A percentile compares a stretch with the other conserved stretches of the same genome.
Conservation (phyloP, 345 rosid genomes). For the Psidium guajava region DNA sequence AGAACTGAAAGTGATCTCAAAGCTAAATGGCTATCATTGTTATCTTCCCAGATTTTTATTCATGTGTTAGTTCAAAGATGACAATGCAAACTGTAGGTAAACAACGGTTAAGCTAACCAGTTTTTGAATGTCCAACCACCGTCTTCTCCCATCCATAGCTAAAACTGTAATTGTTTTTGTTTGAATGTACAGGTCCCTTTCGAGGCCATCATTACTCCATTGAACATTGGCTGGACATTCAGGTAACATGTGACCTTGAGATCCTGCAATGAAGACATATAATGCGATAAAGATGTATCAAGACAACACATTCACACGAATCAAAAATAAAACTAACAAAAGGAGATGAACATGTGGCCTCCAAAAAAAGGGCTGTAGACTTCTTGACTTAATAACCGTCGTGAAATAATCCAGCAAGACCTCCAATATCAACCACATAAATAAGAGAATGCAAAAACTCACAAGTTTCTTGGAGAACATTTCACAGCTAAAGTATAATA, state of each 20-base stretch:
- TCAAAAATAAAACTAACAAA: not conserved
- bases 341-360: not conserved
- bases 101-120: constrained; percentile 39
- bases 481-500: not conserved
- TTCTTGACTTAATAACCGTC: not conserved
- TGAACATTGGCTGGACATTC: constrained; percentile 47
- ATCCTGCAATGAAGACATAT: constrained; percentile 21
- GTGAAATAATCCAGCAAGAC: not conserved
- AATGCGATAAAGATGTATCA: not conserved
- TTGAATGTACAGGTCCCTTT: constrained; percentile 80
- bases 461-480: not conserved
- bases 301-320: not conserved
- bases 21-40: not conserved
- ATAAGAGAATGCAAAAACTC: not conserved
- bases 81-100: not conserved
- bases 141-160: constrained; percentile 99
- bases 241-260: constrained; percentile 30
- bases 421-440: not conserved
- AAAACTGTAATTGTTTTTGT: constrained; percentile 76
- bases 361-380: not conserved
- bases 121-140: constrained; percentile 88
- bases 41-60: not conserved
- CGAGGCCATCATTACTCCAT: constrained; percentile 87
- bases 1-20: not conserved
- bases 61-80: not conserved